Conservation (phyloP, 176 grass and related monocot species). For the Areca catechu region DNA sequence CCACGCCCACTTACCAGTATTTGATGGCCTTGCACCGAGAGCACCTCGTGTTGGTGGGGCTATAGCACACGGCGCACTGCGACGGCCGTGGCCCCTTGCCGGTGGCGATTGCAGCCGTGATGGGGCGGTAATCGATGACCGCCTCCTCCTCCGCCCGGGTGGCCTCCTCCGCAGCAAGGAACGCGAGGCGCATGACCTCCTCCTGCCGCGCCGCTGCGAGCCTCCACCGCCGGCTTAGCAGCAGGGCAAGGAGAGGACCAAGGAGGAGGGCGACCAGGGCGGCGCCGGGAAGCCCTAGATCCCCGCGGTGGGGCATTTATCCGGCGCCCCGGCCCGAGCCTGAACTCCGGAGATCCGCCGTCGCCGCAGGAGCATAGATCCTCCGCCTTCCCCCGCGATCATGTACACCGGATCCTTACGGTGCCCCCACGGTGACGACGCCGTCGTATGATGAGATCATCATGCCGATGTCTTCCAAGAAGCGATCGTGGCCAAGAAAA, state of each 20-base stretch:
- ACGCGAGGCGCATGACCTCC: conserved; percentile 22
- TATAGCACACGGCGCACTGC: conserved; percentile 11
- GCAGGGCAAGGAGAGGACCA: not conserved
- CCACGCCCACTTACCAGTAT: conserved; percentile 13
- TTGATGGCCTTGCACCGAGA: conserved; percentile 21
- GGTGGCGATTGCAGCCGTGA: not conserved
- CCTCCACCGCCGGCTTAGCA: conserved; percentile 12
- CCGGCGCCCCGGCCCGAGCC: too few relatives aligned
- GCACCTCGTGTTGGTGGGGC: conserved; percentile 19
- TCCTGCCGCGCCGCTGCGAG: conserved; percentile 9
- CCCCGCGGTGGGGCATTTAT: not conserved
- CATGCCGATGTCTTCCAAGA: too few relatives aligned
- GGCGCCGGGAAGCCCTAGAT: not conserved
- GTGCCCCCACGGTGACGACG: too few relatives aligned
- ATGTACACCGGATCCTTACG: too few relatives aligned
- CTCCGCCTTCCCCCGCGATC: too few relatives aligned
- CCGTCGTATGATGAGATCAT: too few relatives aligned
- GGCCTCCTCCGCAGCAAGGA: conserved; percentile 13
- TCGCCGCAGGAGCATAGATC: too few relatives aligned
- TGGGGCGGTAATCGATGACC: not conserved
- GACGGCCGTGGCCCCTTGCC: not conserved
- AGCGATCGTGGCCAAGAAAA: too few relatives aligned
- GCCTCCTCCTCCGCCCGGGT: not conserved
- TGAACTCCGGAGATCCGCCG: too few relatives aligned
- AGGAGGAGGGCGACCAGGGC: conserved; percentile 7